Evolutionary conservation across 257 asterid genomes (phyloP).

Genomic region (Rauvolfia tetraphylla): DNA sequence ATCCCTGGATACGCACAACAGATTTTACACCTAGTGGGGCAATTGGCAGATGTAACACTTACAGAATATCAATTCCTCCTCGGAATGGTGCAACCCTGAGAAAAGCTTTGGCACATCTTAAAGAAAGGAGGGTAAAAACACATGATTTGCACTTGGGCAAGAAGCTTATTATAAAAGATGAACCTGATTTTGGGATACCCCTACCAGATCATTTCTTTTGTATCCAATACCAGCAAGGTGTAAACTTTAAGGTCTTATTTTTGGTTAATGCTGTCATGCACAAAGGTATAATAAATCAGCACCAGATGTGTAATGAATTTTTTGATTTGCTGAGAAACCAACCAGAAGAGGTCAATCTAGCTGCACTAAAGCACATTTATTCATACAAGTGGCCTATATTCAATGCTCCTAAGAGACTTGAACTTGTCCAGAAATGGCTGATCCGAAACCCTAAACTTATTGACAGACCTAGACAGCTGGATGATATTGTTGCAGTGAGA

Average conservation of each 20-base stretch:
- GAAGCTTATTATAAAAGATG: conserved; percentile 34
- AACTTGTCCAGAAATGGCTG: conserved; percentile 51
- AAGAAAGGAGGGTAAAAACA: conserved; percentile 37
- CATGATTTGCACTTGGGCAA: conserved; percentile 8
- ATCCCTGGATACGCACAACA: conserved; percentile 93
- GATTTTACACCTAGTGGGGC: conserved; percentile 79
- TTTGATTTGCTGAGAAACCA: conserved; percentile 51
- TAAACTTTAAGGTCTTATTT: conserved; percentile 58
- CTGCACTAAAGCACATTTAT: conserved; percentile 62
- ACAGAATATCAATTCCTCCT: conserved; percentile 58
- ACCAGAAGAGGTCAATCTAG: conserved; percentile 52
- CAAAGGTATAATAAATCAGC: conserved; percentile 78
- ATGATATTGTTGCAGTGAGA: conserved; percentile 70
- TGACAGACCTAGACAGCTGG: conserved; percentile 46
- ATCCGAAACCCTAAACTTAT: conserved; percentile 57
- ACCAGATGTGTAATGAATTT: conserved; percentile 59
- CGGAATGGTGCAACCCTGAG: conserved; percentile 37
- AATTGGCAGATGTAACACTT: conserved; percentile 75
- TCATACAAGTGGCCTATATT: conserved; percentile 50
- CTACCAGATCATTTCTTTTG: conserved; percentile 57
- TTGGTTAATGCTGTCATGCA: conserved; percentile 77
- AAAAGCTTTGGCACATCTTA: conserved; percentile 49
- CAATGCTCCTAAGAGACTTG: conserved; percentile 53
- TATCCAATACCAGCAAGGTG: conserved; percentile 46
- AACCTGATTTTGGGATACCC: conserved; percentile 61